Percentiles rank a stretch among this genome's conserved stretches.
Evolutionary conservation across 257 asterid genomes (phyloP).

Genomic region (Nicotiana obtusifolia): DNA sequence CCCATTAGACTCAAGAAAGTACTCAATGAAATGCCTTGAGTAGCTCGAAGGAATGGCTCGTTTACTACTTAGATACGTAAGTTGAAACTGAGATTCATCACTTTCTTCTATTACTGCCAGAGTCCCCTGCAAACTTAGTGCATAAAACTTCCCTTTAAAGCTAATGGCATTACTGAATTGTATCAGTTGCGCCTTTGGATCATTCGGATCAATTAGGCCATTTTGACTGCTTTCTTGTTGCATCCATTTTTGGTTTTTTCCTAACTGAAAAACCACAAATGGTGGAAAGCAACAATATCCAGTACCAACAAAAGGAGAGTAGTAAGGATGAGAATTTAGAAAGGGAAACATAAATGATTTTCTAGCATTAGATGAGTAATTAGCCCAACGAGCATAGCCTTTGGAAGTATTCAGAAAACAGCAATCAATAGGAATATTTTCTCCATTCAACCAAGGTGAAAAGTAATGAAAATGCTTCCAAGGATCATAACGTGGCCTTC

Average conservation of each 20-base stretch:
- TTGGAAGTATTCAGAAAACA: not conserved
- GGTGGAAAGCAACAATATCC: slow-evolving; percentile 18
- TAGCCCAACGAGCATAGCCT: not conserved
- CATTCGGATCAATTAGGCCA: slow-evolving; percentile 19
- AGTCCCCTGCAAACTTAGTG: slow-evolving; percentile 31
- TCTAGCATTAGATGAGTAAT: not conserved
- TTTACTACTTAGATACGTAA: slow-evolving; percentile 17
- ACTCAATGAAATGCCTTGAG: slow-evolving; percentile 24
- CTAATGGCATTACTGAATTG: slow-evolving; percentile 24
- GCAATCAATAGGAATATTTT: too few species aligned
- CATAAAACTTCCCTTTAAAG: slow-evolving; percentile 27
- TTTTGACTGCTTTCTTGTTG: slow-evolving; percentile 13
- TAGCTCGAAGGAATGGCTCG: slow-evolving; percentile 21
- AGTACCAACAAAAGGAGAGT: not conserved
- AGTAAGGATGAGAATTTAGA: too few species aligned
- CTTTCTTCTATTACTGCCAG: slow-evolving; percentile 22
- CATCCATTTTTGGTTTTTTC: not conserved
- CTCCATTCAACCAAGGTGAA: not conserved
- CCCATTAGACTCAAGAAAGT: slow-evolving; percentile 24
- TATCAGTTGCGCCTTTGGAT: slow-evolving; percentile 12
- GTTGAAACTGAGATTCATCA: slow-evolving; percentile 13
- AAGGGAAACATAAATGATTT: not conserved
- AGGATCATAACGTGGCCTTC: not conserved
- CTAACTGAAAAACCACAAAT: not conserved
- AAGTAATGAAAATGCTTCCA: slow-evolving; percentile 9